Evolutionary conservation across 2,329 filamentous ascomycete species (phyloP).

Genomic region (Reticulascus tulasneorum): DNA sequence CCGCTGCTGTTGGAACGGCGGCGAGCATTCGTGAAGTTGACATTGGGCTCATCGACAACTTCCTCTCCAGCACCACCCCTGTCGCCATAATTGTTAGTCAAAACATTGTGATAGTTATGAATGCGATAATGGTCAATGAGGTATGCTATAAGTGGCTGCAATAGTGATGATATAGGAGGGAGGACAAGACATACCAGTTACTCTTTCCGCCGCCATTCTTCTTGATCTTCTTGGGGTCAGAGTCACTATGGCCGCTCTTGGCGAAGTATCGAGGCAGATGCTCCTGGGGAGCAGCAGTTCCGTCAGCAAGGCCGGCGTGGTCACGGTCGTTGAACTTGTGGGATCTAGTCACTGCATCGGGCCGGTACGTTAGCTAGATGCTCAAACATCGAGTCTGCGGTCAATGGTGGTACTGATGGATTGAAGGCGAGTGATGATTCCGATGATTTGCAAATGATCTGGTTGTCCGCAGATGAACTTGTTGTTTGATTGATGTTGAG

Average conservation of each 20-base stretch:
- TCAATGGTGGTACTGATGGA: background rate
- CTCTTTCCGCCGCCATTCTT: slow-evolving; percentile 91
- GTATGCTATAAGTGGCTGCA: slow-evolving; percentile 7
- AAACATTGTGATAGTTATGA: background rate
- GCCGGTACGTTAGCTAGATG: slow-evolving; percentile 9
- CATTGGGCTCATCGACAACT: slow-evolving; percentile 74
- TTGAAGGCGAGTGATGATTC: background rate
- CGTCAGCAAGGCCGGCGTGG: slow-evolving; percentile 75
- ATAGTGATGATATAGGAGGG: slow-evolving; percentile 10
- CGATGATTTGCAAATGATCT: background rate
- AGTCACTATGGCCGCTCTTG: slow-evolving; percentile 76
- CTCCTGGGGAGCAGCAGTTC: slow-evolving; percentile 64
- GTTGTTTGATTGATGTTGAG: no score
- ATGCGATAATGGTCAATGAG: background rate
- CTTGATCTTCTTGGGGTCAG: slow-evolving; percentile 90
- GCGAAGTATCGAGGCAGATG: slow-evolving; percentile 88
- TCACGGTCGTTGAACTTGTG: slow-evolving; percentile 95
- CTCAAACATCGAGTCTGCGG: background rate
- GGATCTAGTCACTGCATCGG: slow-evolving; percentile 81
- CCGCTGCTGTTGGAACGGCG: slow-evolving; percentile 90
- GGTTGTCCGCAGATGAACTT: no score
- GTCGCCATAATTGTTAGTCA: slow-evolving; percentile 8
- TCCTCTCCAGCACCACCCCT: slow-evolving; percentile 87
- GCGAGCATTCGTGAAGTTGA: slow-evolving; percentile 79
- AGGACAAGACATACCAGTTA: slow-evolving; percentile 70